These are phyloP conservation scores for Plectranthus barbatus DNA, from an alignment of 257 asterid genomes.

Conservation along the genomic window DNA sequence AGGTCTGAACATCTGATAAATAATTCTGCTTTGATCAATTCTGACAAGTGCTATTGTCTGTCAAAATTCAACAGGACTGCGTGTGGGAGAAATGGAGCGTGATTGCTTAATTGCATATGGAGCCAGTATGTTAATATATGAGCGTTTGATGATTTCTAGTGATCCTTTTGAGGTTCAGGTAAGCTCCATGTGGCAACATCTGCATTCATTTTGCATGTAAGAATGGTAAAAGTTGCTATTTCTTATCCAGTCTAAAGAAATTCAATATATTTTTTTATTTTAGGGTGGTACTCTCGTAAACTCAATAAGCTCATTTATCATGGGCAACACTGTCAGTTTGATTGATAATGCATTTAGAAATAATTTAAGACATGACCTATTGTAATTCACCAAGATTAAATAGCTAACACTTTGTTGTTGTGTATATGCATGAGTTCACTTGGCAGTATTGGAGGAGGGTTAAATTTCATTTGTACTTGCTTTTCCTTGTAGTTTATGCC, in stretches of 20 bases:
- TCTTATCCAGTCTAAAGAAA: neutral
- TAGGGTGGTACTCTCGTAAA: neutral
- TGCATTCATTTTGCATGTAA: neutral
- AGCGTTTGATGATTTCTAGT: constrained; percentile 88
- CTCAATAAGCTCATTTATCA: too few relatives aligned
- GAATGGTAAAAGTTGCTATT: neutral
- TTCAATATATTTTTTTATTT: neutral
- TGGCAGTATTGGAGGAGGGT: too few relatives aligned
- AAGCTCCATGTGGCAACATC: constrained; percentile 8
- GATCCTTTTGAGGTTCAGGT: constrained; percentile 98
- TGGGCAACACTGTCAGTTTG: too few relatives aligned
- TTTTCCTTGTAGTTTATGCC: too few relatives aligned
- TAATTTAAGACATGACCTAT: too few relatives aligned
- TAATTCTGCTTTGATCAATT: neutral
- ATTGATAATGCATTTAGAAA: too few relatives aligned
- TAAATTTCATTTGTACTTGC: too few relatives aligned
- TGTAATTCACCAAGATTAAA: too few relatives aligned
- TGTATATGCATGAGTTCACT: too few relatives aligned
- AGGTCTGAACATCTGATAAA: constrained; percentile 33
- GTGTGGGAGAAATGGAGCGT: constrained; percentile 99
- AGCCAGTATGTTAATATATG: constrained; percentile 86
- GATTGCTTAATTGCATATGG: constrained; percentile 98
- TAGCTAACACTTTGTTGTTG: too few relatives aligned
- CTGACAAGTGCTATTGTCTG: constrained; percentile 1
- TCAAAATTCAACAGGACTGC: constrained; percentile 48